Evolutionary conservation across 169 alveolate species (phyloP), one percentile per base, ranked within the genome.

Genomic region (Cryptosporidium ryanae): DNA sequence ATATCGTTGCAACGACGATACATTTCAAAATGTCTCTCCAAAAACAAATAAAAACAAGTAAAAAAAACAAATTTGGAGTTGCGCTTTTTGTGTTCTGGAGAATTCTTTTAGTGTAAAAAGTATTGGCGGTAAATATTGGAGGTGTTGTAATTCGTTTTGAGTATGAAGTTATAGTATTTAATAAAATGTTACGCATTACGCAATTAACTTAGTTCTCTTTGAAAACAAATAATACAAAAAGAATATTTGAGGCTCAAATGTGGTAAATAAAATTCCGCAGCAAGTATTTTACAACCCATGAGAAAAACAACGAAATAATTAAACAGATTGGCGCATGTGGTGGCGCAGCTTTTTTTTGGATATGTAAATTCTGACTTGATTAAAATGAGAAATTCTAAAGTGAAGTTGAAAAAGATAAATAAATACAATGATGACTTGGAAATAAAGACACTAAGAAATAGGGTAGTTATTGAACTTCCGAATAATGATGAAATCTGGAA

Each of bases 401-500:
- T 50, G 65, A 82, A 89, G 46, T 71, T 82, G 18, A 43, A 43
- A 55, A 23, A 27, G 12, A 87, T 76, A 44, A 67, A 52, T 50
- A 71, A 82, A 66, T 68, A 90, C 31, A 90, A 68, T 34, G 92
- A 84, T 50, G 71, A 55, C 8, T 23, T 52, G 25, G 92, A 90
- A 61, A 31, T 83, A 18, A 90, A 82, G n/a, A 43, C 21, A 1
- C 55, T 90, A 17, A 67, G 32, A 32, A 82, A 66, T 50, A 82
- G 92, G 32, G 48, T 90, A 15, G 18, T 38, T 10, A 65, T 84
- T 27, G 92, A 90, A 43, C 49, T 82, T 6, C 92, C 92, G 15
- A 17, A 17, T 7, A 21, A 65, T 15, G 82, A 64, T 10, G 54
- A 61, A 21, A 10, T 17, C 21, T 82, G 83, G 90, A 54, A 13